phyloP scores from a whole-genome alignment of 495 filamentous ascomycete species.

The Aspergillus wentii region DNA sequence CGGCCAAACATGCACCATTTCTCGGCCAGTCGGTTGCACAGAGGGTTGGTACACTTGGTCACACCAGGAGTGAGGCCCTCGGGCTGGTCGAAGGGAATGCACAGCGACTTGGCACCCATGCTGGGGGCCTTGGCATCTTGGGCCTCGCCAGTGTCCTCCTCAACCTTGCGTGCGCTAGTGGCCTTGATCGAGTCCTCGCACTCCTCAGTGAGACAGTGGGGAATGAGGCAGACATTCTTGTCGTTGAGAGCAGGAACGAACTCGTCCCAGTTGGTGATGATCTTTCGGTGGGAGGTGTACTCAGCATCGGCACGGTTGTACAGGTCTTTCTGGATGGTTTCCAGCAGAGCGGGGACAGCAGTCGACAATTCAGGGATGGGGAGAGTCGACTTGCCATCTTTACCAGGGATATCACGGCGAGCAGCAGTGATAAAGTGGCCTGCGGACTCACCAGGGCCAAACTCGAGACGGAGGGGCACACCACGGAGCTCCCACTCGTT shows the following conservation, averaged over 20 bases:
- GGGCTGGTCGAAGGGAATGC: slow-evolving; percentile 96
- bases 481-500: slow-evolving; percentile 96
- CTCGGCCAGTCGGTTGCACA: slow-evolving; percentile 68
- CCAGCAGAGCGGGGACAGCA: slow-evolving; percentile 72
- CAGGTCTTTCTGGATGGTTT: slow-evolving; percentile 82
- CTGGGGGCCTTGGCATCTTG: slow-evolving; percentile 77
- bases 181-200: slow-evolving; percentile 97
- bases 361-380: slow-evolving; percentile 64
- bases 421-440: slow-evolving; percentile 78
- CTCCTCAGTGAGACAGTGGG: slow-evolving; percentile 71
- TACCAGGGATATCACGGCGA: slow-evolving; percentile 70
- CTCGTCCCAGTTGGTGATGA: slow-evolving; percentile 82
- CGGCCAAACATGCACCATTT: slow-evolving; percentile 86
- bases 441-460: slow-evolving; percentile 87
- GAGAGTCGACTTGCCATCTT: slow-evolving; percentile 68
- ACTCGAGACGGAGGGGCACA: slow-evolving; percentile 88
- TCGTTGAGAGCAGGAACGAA: slow-evolving; percentile 81
- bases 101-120: slow-evolving; percentile 97
- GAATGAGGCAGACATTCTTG: slow-evolving; percentile 89
- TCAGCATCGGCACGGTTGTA: slow-evolving; percentile 74
- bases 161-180: slow-evolving; percentile 65
- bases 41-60: slow-evolving; percentile 85
- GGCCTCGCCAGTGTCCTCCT: slow-evolving; percentile 60
- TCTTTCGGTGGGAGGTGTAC: slow-evolving; percentile 72
- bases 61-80: slow-evolving; percentile 69